phyloP scores from a whole-genome alignment of 805 yeast species.

The Candida ficus region DNA sequence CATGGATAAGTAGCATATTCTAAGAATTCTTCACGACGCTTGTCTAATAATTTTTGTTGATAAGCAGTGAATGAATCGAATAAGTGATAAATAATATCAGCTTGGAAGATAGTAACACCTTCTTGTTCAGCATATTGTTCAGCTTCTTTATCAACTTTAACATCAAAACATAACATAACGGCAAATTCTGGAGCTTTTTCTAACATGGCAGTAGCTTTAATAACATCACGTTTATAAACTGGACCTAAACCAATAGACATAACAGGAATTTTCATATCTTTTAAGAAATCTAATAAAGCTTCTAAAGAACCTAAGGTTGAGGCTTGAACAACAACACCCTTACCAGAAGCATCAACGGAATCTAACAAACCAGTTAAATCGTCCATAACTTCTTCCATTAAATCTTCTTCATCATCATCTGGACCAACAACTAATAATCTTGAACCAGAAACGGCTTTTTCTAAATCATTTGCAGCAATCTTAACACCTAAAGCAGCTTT shows the following conservation, averaged over 20 bases:
- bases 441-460: conserved; percentile 99
- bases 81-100: conserved; percentile 94
- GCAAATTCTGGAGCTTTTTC: conserved; percentile 95
- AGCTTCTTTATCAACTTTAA: conserved; percentile 94
- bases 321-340: conserved; percentile 98
- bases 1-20: conserved; percentile 93
- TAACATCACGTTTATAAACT: conserved; percentile 95
- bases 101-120: conserved; percentile 86
- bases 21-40: conserved; percentile 82
- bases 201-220: conserved; percentile 95
- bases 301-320: conserved; percentile 97
- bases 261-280: conserved; percentile 98
- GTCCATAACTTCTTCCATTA: conserved; percentile 98
- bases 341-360: conserved; percentile 90
- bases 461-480: conserved; percentile 96
- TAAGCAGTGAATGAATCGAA: conserved; percentile 93
- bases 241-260: conserved; percentile 99
- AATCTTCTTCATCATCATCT: conserved; percentile 95
- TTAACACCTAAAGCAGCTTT: conserved; percentile 99
- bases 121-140: conserved; percentile 96
- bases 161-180: conserved; percentile 98
- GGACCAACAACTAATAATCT: conserved; percentile 91
- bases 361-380: conserved; percentile 92
- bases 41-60: conserved; percentile 82
- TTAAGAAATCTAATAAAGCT: conserved; percentile 93